phyloP scores from a whole-genome alignment of 2,329 filamentous ascomycete species.

The Domatiomyces catenatus region DNA sequence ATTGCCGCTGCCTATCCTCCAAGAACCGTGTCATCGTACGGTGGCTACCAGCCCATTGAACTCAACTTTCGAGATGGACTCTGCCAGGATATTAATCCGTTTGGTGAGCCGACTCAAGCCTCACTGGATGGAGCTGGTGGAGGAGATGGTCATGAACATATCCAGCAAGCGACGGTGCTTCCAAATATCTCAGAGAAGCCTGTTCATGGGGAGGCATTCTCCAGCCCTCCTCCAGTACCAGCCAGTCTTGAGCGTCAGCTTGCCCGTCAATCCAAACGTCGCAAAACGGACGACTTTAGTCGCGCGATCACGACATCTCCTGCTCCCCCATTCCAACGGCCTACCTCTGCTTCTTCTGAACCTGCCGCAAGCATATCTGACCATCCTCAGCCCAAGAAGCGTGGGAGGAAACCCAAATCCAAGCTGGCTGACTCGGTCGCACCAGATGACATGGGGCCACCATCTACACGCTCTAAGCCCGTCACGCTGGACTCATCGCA shows the following conservation, averaged over 20 bases:
- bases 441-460: slow-evolving; percentile 4
- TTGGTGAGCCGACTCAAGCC: slow-evolving; percentile 13
- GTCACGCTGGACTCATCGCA: slow-evolving; percentile 10
- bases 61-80: slow-evolving; percentile 12
- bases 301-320: neutral
- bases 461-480: slow-evolving; percentile 4
- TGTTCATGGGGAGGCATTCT: neutral
- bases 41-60: slow-evolving; percentile 14
- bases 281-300: neutral
- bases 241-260: neutral
- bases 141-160: neutral
- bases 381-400: slow-evolving; percentile 9
- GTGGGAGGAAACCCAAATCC: slow-evolving; percentile 10
- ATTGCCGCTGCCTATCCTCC: neutral
- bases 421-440: slow-evolving; percentile 7
- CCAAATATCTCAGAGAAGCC: neutral
- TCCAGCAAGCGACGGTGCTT: neutral
- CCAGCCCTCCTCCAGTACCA: neutral
- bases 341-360: neutral
- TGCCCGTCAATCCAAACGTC: neutral
- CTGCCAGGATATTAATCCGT: slow-evolving; percentile 13
- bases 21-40: slow-evolving; percentile 13
- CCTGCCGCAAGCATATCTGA: neutral
- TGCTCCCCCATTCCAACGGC: neutral
- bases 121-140: slow-evolving; percentile 6